Conservation (phyloP, 2,329 filamentous ascomycete genomes). For the Trichoderma citrinoviride region DNA sequence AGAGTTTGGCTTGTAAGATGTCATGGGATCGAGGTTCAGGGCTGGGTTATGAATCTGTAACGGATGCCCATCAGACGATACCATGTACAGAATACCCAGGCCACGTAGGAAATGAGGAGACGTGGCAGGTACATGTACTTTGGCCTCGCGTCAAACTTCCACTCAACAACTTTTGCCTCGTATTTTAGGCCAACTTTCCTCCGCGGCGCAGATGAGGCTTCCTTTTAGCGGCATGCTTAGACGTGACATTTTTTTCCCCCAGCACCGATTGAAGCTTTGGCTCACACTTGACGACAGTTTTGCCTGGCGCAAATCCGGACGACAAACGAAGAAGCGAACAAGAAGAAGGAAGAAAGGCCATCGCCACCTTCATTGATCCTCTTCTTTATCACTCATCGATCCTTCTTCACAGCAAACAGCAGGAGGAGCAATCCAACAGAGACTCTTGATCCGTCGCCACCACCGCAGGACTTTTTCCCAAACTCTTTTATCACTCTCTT, state of each 20-base stretch:
- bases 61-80: too few relatives aligned
- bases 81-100: too few relatives aligned
- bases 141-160: neutral
- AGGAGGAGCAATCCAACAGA: conserved; percentile 31
- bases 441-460: conserved; percentile 27
- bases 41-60: too few relatives aligned
- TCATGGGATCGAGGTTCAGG: too few relatives aligned
- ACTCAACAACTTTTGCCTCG: neutral
- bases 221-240: neutral
- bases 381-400: too few relatives aligned
- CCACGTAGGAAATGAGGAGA: too few relatives aligned
- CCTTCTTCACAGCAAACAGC: conserved; percentile 1
- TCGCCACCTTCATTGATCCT: too few relatives aligned
- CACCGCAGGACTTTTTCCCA: conserved; percentile 26
- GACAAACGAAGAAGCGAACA: neutral
- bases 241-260: conserved; percentile 6
- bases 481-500: too few relatives aligned
- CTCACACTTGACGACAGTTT: conserved; percentile 26
- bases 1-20: too few relatives aligned
- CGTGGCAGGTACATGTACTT: neutral
- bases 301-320: conserved; percentile 43
- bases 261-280: neutral
- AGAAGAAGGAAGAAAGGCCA: neutral
- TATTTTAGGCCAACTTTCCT: neutral
- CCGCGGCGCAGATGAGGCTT: neutral